These are phyloP conservation scores for Pseudozyma pruni DNA, from an alignment of 1,284 basidiomycete genomes.

Conservation along the genomic window DNA sequence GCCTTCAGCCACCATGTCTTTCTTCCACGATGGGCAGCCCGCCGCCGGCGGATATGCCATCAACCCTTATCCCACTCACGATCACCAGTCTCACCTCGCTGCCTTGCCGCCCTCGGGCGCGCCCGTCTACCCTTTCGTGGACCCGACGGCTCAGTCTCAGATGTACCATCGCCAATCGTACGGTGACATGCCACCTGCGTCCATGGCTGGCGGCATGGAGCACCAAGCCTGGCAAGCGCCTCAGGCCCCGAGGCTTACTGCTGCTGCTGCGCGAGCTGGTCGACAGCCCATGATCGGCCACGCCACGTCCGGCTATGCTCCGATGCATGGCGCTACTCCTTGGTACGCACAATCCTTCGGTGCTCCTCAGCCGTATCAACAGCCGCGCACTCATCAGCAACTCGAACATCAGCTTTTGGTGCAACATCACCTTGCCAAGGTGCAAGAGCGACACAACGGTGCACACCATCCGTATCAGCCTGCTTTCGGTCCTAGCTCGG, in stretches of 20 bases:
- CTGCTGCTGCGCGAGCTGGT: slow-evolving; percentile 43
- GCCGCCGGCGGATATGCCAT: slow-evolving; percentile 12
- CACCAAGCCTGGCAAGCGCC: slow-evolving; percentile 44
- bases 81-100: slow-evolving; percentile 14
- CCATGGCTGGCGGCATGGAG: slow-evolving; percentile 9
- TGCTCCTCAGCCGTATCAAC: slow-evolving; percentile 20
- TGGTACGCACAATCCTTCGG: slow-evolving; percentile 27
- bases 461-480: slow-evolving; percentile 13
- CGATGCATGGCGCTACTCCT: slow-evolving; percentile 14
- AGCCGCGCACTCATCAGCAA: slow-evolving; percentile 49
- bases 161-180: slow-evolving; percentile 26
- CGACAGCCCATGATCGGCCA: slow-evolving; percentile 25
- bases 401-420: slow-evolving; percentile 54
- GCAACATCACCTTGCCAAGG: slow-evolving; percentile 54
- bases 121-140: slow-evolving; percentile 18
- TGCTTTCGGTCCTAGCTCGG: slow-evolving; percentile 6
- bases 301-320: slow-evolving; percentile 21
- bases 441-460: slow-evolving; percentile 27
- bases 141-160: slow-evolving; percentile 12
- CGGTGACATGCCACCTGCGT: slow-evolving; percentile 6
- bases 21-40: slow-evolving; percentile 25
- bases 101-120: slow-evolving; percentile 3
- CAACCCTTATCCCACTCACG: slow-evolving; percentile 20
- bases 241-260: slow-evolving; percentile 43
- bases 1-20: slow-evolving; percentile 13